Evolutionary conservation across 129 eudicot species (phyloP), one percentile per base, ranked within the genome.

Genomic region (Centella asiatica): DNA sequence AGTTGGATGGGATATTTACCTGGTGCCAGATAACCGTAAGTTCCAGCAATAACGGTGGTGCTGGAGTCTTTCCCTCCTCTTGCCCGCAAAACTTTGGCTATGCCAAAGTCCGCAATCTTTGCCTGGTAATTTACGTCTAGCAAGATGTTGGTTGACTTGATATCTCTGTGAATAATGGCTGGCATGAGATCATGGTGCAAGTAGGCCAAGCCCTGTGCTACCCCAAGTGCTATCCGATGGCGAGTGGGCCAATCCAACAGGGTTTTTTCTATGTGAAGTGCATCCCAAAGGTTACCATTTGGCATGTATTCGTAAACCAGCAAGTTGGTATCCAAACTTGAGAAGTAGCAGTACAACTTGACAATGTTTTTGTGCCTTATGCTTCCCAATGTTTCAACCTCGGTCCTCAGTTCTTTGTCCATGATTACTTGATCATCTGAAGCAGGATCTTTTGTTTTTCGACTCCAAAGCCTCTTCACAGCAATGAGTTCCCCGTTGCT

Each of bases 251-350:
- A 93, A 70, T 87, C 86, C 66, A 92, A 60, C 18, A 73, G 64
- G 60, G 70, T 46, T 62, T 82, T 87, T n/a, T 83, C 95, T 62
- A 62, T 67, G 61, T 87, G 98, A 65, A 92, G 89, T 34, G 89
- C 83, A 69, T 92, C 95, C 95, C 95, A 92, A 24, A 92, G 94
- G 63, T 87, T 92, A 22, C 98, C 98, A 48, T 92, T 92, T 39
- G 88, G 89, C 98, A 92, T 92, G 83, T 77, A 87, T 64, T 93
- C 99, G 49, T 93, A 93, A 62, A 93, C 99, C 79, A 93, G 50
- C 86, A 93, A 77, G 69, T 78, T 87, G 64, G 89, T 81, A 60
- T 81, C 95, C 50, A 69, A 51, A 42, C 95, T 77, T 0, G 98
- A 77, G 58, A 84, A 84, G 33, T 79, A 87, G 70, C 89, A 77